phyloP scores from a whole-genome alignment of 129 eudicot species.

The Flaveria sonorensis region DNA sequence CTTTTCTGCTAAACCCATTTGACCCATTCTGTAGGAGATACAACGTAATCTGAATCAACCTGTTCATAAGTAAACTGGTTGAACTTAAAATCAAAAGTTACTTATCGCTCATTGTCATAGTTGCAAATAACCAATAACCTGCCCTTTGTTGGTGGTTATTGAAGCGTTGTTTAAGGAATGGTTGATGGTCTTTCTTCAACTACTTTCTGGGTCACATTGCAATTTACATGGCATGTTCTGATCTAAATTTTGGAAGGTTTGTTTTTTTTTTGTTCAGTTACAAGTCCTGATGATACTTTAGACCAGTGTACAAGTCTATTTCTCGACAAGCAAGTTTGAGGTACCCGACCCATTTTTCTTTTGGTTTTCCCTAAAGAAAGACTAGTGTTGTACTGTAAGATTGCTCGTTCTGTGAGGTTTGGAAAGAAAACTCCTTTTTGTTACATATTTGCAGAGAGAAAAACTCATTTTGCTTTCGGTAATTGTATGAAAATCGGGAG shows the following conservation, averaged over 20 bases:
- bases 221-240: too few relatives aligned
- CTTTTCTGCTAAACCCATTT: neutral
- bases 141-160: neutral
- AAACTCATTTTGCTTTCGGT: neutral
- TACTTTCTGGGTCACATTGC: too few relatives aligned
- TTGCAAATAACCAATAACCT: neutral
- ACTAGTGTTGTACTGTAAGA: neutral
- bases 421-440: conserved; percentile 9
- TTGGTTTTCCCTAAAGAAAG: neutral
- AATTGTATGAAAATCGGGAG: conserved; percentile 6
- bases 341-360: neutral
- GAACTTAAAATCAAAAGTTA: neutral
- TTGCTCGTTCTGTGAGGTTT: neutral
- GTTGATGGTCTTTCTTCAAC: neutral
- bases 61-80: neutral
- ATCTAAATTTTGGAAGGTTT: neutral
- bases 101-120: neutral
- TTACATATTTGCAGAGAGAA: conserved; percentile 23
- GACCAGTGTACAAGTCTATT: conserved; percentile 68
- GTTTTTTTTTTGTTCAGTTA: conserved; percentile 49
- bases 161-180: neutral
- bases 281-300: conserved; percentile 92
- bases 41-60: neutral
- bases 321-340: conserved; percentile 46
- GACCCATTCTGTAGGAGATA: neutral